phyloP scores from a whole-genome alignment of 192 early-diverging fungal species.

The Backusella tuberculispora region DNA sequence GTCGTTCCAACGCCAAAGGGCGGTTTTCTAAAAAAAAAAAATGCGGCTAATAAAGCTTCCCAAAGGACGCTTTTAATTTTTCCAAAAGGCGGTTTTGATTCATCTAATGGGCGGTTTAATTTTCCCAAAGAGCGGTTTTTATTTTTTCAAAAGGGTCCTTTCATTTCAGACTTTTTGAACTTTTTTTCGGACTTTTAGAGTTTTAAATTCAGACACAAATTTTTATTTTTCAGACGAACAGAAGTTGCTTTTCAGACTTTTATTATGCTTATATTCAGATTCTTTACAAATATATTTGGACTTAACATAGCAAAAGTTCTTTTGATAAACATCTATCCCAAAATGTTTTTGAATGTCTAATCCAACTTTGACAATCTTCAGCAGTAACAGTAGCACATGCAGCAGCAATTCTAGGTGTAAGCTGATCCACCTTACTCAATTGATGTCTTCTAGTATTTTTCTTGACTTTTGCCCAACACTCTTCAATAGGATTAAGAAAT shows the following conservation, averaged over 20 bases:
- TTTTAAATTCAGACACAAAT: slow-evolving; percentile 7
- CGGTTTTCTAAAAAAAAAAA: too few species aligned
- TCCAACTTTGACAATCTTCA: neutral
- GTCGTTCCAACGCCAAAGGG: too few species aligned
- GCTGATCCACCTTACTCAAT: neutral
- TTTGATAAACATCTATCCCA: neutral
- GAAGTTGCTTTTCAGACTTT: neutral
- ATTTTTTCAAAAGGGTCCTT: too few species aligned
- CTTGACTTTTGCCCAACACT: neutral
- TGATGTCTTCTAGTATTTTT: neutral
- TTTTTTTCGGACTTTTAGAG: neutral
- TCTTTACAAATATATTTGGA: neutral
- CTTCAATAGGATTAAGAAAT: neutral
- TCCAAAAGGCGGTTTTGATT: too few species aligned
- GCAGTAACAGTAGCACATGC: neutral
- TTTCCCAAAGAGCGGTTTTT: too few species aligned
- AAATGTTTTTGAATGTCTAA: neutral
- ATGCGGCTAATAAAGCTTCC: too few species aligned
- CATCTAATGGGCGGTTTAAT: too few species aligned
- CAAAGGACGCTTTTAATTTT: too few species aligned
- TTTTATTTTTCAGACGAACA: slow-evolving; percentile 1
- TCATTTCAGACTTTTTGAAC: slow-evolving; percentile 10
- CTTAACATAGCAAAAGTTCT: neutral
- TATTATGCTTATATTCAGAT: slow-evolving; percentile 1
- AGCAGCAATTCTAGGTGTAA: neutral